phyloP scores from a whole-genome alignment of 2,329 filamentous ascomycete genomes.

The Neocucurbitaria cava region DNA sequence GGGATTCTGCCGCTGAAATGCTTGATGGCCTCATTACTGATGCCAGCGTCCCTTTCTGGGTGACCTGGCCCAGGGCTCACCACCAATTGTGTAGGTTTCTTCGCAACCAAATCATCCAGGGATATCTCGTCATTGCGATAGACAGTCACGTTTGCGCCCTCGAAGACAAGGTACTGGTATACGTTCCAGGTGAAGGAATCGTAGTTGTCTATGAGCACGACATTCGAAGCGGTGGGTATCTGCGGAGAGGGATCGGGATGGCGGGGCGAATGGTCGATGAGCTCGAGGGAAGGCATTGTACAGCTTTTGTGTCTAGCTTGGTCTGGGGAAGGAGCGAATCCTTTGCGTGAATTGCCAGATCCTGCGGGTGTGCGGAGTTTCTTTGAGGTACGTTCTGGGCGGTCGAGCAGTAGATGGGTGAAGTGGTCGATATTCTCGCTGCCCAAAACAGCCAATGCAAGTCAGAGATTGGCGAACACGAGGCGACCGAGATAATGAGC shows the following conservation, averaged over 20 bases:
- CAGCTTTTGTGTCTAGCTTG: too few relatives aligned
- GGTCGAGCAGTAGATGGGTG: neutral
- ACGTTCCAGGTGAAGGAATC: slow-evolving; percentile 99
- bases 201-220: slow-evolving; percentile 98
- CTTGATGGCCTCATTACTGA: slow-evolving; percentile 89
- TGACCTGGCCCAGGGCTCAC: slow-evolving; percentile 96
- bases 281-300: slow-evolving; percentile 54
- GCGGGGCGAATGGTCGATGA: slow-evolving; percentile 85
- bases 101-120: slow-evolving; percentile 79
- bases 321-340: too few relatives aligned
- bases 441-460: neutral
- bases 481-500: neutral
- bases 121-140: slow-evolving; percentile 92
- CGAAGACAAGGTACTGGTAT: slow-evolving; percentile 97
- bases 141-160: slow-evolving; percentile 89
- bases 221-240: slow-evolving; percentile 81
- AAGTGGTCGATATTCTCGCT: neutral
- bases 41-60: slow-evolving; percentile 86
- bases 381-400: neutral
- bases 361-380: neutral
- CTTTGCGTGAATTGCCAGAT: too few relatives aligned
- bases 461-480: neutral
- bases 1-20: slow-evolving; percentile 95
- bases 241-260: slow-evolving; percentile 77
- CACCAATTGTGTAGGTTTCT: slow-evolving; percentile 90